phyloP scores from a whole-genome alignment of 176 grass and related monocot species.

The Triticum urartu region DNA sequence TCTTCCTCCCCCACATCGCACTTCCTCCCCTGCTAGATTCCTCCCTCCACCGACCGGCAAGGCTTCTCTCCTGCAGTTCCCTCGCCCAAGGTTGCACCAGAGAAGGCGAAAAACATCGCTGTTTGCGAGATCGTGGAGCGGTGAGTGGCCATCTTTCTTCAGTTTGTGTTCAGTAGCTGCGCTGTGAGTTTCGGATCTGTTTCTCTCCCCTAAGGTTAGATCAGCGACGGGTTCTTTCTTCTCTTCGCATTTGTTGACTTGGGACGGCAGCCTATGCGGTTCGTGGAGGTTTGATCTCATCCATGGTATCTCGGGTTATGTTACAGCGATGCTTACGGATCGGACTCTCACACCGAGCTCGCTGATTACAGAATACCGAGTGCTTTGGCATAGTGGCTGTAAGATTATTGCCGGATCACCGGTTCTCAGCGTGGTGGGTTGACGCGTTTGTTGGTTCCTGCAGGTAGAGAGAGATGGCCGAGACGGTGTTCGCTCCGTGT shows the following conservation, averaged over 20 bases:
- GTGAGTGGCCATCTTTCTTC: background rate
- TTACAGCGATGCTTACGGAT: no score
- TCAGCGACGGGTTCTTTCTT: background rate
- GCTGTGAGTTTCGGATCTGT: constrained; percentile 2
- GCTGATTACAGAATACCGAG: background rate
- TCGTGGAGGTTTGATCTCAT: background rate
- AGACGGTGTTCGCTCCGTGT: constrained; percentile 85
- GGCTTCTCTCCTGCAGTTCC: background rate
- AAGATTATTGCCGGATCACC: background rate
- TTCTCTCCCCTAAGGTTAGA: background rate
- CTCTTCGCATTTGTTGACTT: background rate
- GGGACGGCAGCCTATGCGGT: background rate
- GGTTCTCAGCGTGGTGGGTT: background rate
- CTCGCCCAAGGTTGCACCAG: background rate
- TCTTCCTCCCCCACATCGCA: background rate
- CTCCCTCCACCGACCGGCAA: background rate
- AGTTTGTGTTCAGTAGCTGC: background rate
- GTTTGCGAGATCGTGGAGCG: background rate
- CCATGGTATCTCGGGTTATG: background rate
- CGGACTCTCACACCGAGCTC: background rate
- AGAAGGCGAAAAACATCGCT: background rate
- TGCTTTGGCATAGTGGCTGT: background rate
- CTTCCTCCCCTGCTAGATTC: constrained; percentile 6
- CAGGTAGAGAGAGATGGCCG: constrained; percentile 61
- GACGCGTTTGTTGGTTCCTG: constrained; percentile 5